A percentile compares a stretch with the other conserved stretches of the same genome.
Evolutionary conservation across 2,329 filamentous ascomycete genomes (phyloP).

Genomic region (Aurifilum marmelostoma): DNA sequence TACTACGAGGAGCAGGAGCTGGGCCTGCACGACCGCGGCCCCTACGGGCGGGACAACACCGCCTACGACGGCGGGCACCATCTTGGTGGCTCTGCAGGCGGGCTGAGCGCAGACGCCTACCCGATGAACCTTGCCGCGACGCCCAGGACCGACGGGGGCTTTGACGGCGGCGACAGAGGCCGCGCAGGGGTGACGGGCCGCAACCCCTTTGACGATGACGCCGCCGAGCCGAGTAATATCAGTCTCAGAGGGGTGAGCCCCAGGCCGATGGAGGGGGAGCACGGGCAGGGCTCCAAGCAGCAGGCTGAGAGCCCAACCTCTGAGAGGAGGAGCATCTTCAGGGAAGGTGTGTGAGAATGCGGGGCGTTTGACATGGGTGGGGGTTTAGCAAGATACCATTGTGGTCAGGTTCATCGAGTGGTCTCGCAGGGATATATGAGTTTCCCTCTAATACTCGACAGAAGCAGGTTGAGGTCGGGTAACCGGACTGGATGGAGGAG

Average conservation of each 20-base stretch:
- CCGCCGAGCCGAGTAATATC: slow-evolving; percentile 63
- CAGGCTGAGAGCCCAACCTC: slow-evolving; percentile 58
- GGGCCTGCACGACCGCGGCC: slow-evolving; percentile 64
- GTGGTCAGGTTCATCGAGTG: neutral
- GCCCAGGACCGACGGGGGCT: slow-evolving; percentile 35
- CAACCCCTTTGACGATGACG: slow-evolving; percentile 73
- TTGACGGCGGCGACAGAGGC: slow-evolving; percentile 42
- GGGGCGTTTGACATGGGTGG: neutral
- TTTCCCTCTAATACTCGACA: neutral
- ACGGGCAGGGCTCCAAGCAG: slow-evolving; percentile 39
- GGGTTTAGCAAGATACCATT: neutral
- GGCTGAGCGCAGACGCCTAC: slow-evolving; percentile 41
- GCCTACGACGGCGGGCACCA: slow-evolving; percentile 43
- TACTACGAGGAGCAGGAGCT: slow-evolving; percentile 81
- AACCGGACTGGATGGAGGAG: neutral
- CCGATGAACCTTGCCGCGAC: slow-evolving; percentile 52
- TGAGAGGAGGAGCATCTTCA: slow-evolving; percentile 71
- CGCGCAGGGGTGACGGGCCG: slow-evolving; percentile 48
- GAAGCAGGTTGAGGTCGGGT: neutral
- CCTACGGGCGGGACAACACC: slow-evolving; percentile 40
- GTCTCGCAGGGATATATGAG: neutral
- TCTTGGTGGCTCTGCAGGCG: slow-evolving; percentile 34
- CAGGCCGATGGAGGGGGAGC: slow-evolving; percentile 63
- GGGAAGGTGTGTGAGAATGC: slow-evolving; percentile 63
- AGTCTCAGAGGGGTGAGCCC: slow-evolving; percentile 75